Evolutionary conservation across 2,329 filamentous ascomycete genomes (phyloP).

Genomic region (Neoarthrinium moseri): DNA sequence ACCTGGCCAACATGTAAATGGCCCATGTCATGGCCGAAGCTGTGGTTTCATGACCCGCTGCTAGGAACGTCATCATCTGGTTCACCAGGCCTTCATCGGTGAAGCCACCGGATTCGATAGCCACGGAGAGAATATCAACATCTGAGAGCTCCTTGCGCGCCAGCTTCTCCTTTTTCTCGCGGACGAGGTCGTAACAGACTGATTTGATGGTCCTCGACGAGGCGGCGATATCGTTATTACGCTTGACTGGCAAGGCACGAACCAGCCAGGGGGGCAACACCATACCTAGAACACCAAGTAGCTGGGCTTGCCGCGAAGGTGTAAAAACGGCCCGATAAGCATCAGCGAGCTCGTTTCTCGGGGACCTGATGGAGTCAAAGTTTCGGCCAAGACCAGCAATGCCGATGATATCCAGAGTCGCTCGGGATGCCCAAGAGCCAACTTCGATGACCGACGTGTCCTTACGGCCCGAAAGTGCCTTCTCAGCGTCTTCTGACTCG

Average conservation of each 20-base stretch:
- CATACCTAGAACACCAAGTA: conserved; percentile 58
- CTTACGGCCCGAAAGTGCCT: conserved; percentile 24
- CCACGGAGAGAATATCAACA: conserved; percentile 36
- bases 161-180: conserved; percentile 60
- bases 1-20: conserved; percentile 33
- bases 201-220: conserved; percentile 61
- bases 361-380: conserved; percentile 64
- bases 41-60: conserved; percentile 44
- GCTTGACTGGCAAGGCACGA: conserved; percentile 62
- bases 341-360: conserved; percentile 55
- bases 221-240: conserved; percentile 63
- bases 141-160: conserved; percentile 40
- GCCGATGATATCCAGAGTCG: conserved; percentile 75
- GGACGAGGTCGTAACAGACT: conserved; percentile 67
- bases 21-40: conserved; percentile 40
- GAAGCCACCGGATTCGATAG: conserved; percentile 34
- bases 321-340: conserved; percentile 58
- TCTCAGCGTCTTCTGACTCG: conserved; percentile 23
- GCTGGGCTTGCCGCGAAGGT: conserved; percentile 47
- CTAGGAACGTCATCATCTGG: conserved; percentile 41
- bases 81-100: conserved; percentile 36
- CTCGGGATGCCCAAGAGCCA: conserved; percentile 62
- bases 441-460: conserved; percentile 52
- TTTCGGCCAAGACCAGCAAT: conserved; percentile 69
- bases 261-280: conserved; percentile 65